Evolutionary conservation across 2,329 filamentous ascomycete genomes (phyloP).

Genomic region (Arthrobotrys megalospora): DNA sequence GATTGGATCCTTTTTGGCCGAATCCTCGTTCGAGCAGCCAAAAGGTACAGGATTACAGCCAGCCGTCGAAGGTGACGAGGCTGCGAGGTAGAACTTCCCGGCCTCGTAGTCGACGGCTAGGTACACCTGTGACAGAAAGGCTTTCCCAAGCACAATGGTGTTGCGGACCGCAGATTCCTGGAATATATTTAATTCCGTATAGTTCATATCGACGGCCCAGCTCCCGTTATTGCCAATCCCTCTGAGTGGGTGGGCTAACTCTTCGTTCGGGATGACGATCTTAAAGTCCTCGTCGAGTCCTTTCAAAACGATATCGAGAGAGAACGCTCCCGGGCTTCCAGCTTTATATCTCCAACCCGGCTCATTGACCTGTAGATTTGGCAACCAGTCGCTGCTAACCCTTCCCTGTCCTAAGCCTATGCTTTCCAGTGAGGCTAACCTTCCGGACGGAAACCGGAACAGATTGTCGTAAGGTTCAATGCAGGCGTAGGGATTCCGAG

Average conservation of each 20-base stretch:
- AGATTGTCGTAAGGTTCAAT: constrained; percentile 58
- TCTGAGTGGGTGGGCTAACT: constrained; percentile 51
- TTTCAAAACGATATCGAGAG: constrained; percentile 44
- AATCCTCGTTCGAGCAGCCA: constrained; percentile 1
- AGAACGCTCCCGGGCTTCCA: constrained; percentile 48
- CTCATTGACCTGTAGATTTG: constrained; percentile 53
- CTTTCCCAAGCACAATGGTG: constrained; percentile 57
- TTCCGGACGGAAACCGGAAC: constrained; percentile 49
- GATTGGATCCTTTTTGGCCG: not conserved
- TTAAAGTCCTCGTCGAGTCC: constrained; percentile 49
- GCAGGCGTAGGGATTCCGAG: constrained; percentile 53
- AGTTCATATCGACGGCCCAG: constrained; percentile 47
- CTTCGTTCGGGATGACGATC: constrained; percentile 44
- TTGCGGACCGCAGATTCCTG: constrained; percentile 50
- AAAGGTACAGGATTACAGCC: constrained; percentile 47
- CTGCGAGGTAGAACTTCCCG: constrained; percentile 52
- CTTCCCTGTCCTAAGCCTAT: constrained; percentile 43
- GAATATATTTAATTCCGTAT: constrained; percentile 56
- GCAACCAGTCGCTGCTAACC: constrained; percentile 49
- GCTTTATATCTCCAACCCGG: constrained; percentile 56
- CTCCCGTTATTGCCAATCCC: constrained; percentile 50
- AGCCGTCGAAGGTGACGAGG: constrained; percentile 48
- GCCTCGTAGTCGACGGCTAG: constrained; percentile 54
- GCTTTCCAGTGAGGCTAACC: constrained; percentile 46
- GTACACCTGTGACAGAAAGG: constrained; percentile 53